These are phyloP conservation scores for Ogataea parapolymorpha DNA, from an alignment of 805 yeast species.

Conservation along the genomic window DNA sequence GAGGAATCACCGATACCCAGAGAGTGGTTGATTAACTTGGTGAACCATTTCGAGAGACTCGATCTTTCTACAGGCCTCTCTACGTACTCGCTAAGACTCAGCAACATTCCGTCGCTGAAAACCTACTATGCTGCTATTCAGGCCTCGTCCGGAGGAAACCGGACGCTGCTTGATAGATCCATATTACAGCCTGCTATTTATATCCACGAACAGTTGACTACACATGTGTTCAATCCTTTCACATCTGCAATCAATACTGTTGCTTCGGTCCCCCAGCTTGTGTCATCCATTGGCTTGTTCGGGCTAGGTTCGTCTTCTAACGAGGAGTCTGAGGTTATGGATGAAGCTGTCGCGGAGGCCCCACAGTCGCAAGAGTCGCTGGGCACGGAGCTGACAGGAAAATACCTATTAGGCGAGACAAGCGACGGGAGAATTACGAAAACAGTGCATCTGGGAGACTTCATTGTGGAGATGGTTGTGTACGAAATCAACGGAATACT, in stretches of 20 bases:
- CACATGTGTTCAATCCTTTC: slow-evolving; percentile 31
- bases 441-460: slow-evolving; percentile 2
- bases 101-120: slow-evolving; percentile 27
- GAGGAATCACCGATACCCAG: slow-evolving; percentile 20
- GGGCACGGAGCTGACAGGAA: slow-evolving; percentile 20
- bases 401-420: slow-evolving; percentile 25
- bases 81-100: slow-evolving; percentile 23
- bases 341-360: not conserved
- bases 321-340: slow-evolving; percentile 2
- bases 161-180: slow-evolving; percentile 29
- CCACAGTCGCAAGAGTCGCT: slow-evolving; percentile 6
- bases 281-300: slow-evolving; percentile 14
- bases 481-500: slow-evolving; percentile 32
- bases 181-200: slow-evolving; percentile 28
- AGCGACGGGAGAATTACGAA: slow-evolving; percentile 19
- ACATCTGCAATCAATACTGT: slow-evolving; percentile 25
- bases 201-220: slow-evolving; percentile 27
- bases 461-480: slow-evolving; percentile 19
- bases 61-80: slow-evolving; percentile 28
- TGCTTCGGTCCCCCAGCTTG: slow-evolving; percentile 18
- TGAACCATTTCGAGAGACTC: slow-evolving; percentile 25
- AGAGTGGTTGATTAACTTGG: slow-evolving; percentile 19
- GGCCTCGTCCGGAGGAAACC: slow-evolving; percentile 20
- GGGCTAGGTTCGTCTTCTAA: slow-evolving; percentile 8
- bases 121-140: slow-evolving; percentile 18